Conservation (phyloP, 2,329 filamentous ascomycete genomes). For the Fusarium nematophilum region DNA sequence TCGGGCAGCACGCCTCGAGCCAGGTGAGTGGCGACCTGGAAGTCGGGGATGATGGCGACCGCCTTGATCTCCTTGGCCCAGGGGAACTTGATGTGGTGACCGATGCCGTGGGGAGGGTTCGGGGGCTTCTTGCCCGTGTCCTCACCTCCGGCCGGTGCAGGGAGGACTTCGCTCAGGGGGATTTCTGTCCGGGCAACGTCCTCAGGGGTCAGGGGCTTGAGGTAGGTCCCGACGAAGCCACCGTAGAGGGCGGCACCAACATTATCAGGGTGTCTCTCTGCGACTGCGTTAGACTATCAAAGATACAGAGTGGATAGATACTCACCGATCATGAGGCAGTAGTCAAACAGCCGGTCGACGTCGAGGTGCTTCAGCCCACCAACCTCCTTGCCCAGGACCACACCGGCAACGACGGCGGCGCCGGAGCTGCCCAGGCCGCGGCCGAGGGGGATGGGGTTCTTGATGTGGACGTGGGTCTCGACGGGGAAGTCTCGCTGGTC, state of each 20-base stretch:
- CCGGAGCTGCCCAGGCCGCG: slow-evolving; percentile 95
- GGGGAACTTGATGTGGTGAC: slow-evolving; percentile 94
- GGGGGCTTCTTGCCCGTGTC: slow-evolving; percentile 91
- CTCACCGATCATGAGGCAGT: slow-evolving; percentile 93
- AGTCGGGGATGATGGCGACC: slow-evolving; percentile 94
- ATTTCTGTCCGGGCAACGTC: slow-evolving; percentile 94
- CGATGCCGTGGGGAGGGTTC: slow-evolving; percentile 90
- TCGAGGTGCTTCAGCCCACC: slow-evolving; percentile 79
- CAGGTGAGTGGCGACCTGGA: slow-evolving; percentile 93
- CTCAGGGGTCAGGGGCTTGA: slow-evolving; percentile 90
- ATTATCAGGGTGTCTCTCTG: slow-evolving; percentile 90
- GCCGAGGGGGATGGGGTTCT: slow-evolving; percentile 94
- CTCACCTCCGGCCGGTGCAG: slow-evolving; percentile 87
- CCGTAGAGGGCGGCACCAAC: slow-evolving; percentile 95
- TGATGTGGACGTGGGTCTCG: slow-evolving; percentile 92
- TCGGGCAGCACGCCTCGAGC: slow-evolving; percentile 87
- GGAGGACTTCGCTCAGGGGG: slow-evolving; percentile 91
- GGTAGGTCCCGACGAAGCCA: slow-evolving; percentile 95
- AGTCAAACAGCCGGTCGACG: slow-evolving; percentile 89
- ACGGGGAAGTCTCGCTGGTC: slow-evolving; percentile 84
- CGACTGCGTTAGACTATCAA: slow-evolving; percentile 35
- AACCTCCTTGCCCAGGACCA: slow-evolving; percentile 91
- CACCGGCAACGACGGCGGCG: slow-evolving; percentile 93
- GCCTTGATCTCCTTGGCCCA: slow-evolving; percentile 98
- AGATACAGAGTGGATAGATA: no score